Evolutionary conservation across 495 filamentous ascomycete species (phyloP).

Genomic region (Coniosporium apollinis): DNA sequence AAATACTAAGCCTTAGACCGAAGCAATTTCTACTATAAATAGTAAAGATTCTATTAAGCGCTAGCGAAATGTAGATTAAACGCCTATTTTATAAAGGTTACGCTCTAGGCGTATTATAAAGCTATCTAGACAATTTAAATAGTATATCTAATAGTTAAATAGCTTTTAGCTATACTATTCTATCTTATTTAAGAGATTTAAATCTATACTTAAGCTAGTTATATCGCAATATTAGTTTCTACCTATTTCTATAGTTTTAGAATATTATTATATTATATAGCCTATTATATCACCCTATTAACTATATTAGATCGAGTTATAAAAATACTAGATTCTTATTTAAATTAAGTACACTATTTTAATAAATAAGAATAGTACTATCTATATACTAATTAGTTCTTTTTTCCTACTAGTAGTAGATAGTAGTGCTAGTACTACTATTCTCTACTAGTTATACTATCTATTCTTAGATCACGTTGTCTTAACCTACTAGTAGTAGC

Average conservation of each 20-base stretch:
- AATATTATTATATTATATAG: not conserved
- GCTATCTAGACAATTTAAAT: not conserved
- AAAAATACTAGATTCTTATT: not conserved
- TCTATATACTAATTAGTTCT: not conserved
- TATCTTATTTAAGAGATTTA: not conserved
- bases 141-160: not conserved
- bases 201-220: not conserved
- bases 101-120: not conserved
- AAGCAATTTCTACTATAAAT: not conserved
- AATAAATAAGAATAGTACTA: not conserved
- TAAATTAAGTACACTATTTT: not conserved
- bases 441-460: not conserved
- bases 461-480: not conserved
- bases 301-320: not conserved
- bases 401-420: not conserved
- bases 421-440: not conserved
- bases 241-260: not conserved
- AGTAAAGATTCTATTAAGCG: not conserved
- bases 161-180: not conserved
- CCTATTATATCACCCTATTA: not conserved
- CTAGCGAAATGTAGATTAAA: not conserved
- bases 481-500: not conserved
- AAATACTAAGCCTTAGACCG: not conserved
- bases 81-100: not conserved
- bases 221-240: not conserved